Evolutionary conservation across 805 yeast species (phyloP), one percentile per base, ranked within the genome.

Genomic region (Starmerella asiatica): DNA sequence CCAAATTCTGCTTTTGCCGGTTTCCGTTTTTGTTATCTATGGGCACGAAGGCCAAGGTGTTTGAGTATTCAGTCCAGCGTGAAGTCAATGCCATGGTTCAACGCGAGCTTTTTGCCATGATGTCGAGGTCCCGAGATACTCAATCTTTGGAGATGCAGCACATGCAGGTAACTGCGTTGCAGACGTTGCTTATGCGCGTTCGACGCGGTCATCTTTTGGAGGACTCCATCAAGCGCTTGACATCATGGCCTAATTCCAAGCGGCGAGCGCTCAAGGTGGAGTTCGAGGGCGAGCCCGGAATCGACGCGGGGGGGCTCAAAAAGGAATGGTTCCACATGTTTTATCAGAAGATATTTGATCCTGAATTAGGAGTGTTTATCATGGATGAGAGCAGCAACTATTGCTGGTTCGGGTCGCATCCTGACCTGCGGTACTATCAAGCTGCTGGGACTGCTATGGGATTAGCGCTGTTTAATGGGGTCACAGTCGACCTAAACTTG

Each of bases 291-390:
- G 98, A 88, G 54, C 93, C 86, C 0, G 98, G 97, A 0, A 71
- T 88, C 18, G 98, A 88, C 62, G 96, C 85, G 1, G 97, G 98
- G 2, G 98, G 98, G 0, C 66, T 88, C 43, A 74, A 79, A 51
- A 86, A 85, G 54, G 98, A 88, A 54, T 88, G 98, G 98, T 86
- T 91, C 57, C 64, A 75, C 35, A 59, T 86, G 29, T 62, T 91
- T 29, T 75, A 81, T 1, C 71, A 71, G 42, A 77, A 78, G 20
- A 57, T 88, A 2, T 80, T 86, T 54, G 71, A 70, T 51, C 79
- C 85, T 2, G 63, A 65, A 34, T 71, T 75, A 24, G 84, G 83
- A 0, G 65, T 85, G 57, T 76, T 91, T 45, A 54, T 61, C 7
- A 71, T 73, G 48, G 71, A 75, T 32, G 80, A 76, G 17, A 84